Percentiles rank a stretch among this genome's conserved stretches.
Evolutionary conservation across 2,329 filamentous ascomycete species (phyloP).

Genomic region (Emericellopsis cladophorae): DNA sequence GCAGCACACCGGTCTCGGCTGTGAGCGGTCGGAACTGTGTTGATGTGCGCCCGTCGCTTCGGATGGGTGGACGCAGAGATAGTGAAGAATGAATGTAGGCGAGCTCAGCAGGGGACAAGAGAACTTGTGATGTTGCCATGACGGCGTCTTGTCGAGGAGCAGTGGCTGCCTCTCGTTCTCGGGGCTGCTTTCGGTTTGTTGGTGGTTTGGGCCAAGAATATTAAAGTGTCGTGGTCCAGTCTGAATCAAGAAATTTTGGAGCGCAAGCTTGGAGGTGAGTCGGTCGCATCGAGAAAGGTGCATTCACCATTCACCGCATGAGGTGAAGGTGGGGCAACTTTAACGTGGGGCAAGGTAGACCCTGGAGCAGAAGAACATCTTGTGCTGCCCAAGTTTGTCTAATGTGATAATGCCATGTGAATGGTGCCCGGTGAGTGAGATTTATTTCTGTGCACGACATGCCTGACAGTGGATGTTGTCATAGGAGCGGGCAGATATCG

Average conservation of each 20-base stretch:
- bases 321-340: neutral
- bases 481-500: too few relatives aligned
- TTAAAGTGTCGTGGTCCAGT: neutral
- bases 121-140: conserved; percentile 59
- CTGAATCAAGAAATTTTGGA: conserved; percentile 1
- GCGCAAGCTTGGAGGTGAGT: neutral
- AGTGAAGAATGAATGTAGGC: conserved; percentile 89
- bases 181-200: neutral
- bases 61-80: conserved; percentile 67
- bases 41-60: conserved; percentile 71
- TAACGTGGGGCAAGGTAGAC: neutral
- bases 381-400: too few relatives aligned
- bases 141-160: neutral
- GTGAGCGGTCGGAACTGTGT: conserved; percentile 84
- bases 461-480: too few relatives aligned
- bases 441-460: too few relatives aligned
- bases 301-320: neutral
- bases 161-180: neutral
- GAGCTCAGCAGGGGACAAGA: conserved; percentile 89
- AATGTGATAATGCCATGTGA: too few relatives aligned
- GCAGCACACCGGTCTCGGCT: conserved; percentile 83
- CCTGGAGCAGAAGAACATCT: too few relatives aligned
- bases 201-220: neutral
- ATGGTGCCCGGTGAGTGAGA: too few relatives aligned
- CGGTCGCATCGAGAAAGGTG: too few relatives aligned